Evolutionary conservation across 1,139 yeast species (phyloP), one percentile per base, ranked within the genome.

Genomic region (Geotrichum fermentans): DNA sequence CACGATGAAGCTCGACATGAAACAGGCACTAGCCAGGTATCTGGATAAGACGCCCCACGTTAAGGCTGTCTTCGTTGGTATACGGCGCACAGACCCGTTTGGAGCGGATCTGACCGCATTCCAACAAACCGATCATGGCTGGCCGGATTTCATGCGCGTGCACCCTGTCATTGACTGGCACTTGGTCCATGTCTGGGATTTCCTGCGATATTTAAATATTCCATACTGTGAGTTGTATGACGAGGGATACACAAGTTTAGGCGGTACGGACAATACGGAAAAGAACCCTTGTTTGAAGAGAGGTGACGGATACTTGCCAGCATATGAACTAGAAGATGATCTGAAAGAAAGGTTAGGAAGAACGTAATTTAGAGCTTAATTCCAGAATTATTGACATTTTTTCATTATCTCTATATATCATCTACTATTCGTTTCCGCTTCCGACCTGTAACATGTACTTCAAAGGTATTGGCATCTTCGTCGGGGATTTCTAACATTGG

Each of bases 81-180:
- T 86, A 16, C 73, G 96, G 47, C 75, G 83, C 52, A 76, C 84
- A 3, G 96, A 88, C 61, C 96, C 96, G 0, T 83, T 75, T 61
- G 89, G 94, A 0, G 66, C 68, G 1, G 56, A 68, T 13, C 70
- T 88, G 34, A 55, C 70, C 14, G 73, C 73, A 49, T 75, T 82
- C 52, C 89, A 85, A 58, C 63, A 60, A 36, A 88, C 96, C 0
- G 96, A 88, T 61, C 83, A 79, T 54, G 80, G 87, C 47, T 88
- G 96, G 96, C 96, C 96, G n/a, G 69, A 71, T 34, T 88, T 88
- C 62, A 66, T 81, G 55, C 69, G 96, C 41, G 73, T 87, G 8
- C 92, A 87, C 59, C 96, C 96, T 0, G 82, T 88, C 11, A 71
- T 88, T 44, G 83, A 84, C 48, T 88, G 96, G 96, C 75, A 75